These are phyloP conservation scores for Vaccinium myrtillus DNA, from an alignment of 148 eudicot genomes.

Conservation along the genomic window DNA sequence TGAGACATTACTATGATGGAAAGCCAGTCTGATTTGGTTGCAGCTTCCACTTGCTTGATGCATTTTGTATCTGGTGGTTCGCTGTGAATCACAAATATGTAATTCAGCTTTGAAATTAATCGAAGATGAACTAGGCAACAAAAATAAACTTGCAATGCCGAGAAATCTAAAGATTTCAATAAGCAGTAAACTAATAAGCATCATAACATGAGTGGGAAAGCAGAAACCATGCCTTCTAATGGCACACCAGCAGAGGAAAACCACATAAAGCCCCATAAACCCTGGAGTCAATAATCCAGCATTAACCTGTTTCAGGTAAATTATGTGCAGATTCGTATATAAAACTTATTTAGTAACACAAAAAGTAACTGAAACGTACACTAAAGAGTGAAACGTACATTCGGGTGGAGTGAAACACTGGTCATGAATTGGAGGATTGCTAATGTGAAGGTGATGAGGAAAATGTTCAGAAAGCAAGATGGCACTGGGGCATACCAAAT, in stretches of 20 bases:
- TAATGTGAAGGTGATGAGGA: conserved; percentile 75
- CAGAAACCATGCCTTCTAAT: conserved; percentile 59
- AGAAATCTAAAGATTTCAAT: conserved; percentile 2
- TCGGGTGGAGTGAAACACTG: conserved; percentile 72
- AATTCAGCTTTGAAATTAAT: neutral
- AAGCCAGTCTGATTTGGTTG: conserved; percentile 63
- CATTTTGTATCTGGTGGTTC: conserved; percentile 76
- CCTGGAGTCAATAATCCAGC: conserved; percentile 79
- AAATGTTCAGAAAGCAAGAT: conserved; percentile 67
- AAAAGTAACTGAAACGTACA: neutral
- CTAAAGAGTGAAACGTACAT: conserved; percentile 35
- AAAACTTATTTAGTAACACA: neutral
- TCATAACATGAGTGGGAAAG: neutral
- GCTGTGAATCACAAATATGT: conserved; percentile 35
- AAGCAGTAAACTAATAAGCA: neutral
- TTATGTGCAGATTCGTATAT: neutral
- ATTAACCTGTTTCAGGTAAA: conserved; percentile 49
- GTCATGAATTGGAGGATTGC: conserved; percentile 83
- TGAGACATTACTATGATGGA: conserved; percentile 62
- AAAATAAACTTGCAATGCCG: neutral
- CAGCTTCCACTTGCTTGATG: conserved; percentile 52
- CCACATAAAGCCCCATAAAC: conserved; percentile 82
- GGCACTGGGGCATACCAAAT: conserved; percentile 78
- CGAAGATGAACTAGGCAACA: neutral
- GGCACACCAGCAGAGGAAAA: conserved; percentile 89